Percentiles rank a stretch among this genome's conserved stretches.
phyloP scores from a whole-genome alignment of 2,329 filamentous ascomycete genomes.

The Penicillium brasilianum region DNA sequence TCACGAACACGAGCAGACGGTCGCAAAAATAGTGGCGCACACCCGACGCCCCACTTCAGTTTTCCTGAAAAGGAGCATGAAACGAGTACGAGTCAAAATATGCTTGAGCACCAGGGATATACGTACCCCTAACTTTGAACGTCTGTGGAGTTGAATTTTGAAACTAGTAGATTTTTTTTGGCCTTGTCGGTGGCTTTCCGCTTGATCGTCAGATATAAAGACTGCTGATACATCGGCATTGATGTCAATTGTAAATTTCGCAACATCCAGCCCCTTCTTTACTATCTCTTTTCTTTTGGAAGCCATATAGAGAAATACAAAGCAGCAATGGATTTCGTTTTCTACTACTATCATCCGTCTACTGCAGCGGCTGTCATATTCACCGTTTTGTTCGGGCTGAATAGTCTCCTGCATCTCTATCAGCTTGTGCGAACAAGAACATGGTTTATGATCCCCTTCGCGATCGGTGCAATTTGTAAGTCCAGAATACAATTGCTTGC shows the following conservation, averaged over 20 bases:
- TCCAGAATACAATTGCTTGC: neutral
- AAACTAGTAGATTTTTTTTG: neutral
- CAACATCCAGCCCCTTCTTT: neutral
- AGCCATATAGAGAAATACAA: too few species aligned
- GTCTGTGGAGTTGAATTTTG: neutral
- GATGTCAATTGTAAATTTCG: neutral
- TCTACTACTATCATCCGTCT: slow-evolving; percentile 35
- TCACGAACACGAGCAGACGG: slow-evolving; percentile 1
- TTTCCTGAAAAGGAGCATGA: neutral
- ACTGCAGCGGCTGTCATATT: slow-evolving; percentile 32
- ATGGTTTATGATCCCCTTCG: slow-evolving; percentile 38
- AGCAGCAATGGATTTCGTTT: slow-evolving; percentile 20
- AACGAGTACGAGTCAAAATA: slow-evolving; percentile 3
- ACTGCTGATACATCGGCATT: neutral
- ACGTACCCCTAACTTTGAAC: neutral
- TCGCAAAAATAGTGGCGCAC: neutral
- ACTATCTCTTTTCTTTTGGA: neutral
- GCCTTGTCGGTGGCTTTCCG: neutral
- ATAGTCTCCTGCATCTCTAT: slow-evolving; percentile 31
- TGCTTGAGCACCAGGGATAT: neutral
- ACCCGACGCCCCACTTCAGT: neutral
- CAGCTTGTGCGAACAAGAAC: slow-evolving; percentile 33
- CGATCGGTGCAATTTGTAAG: slow-evolving; percentile 45
- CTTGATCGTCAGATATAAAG: neutral
- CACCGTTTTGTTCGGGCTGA: slow-evolving; percentile 30